phyloP scores from a whole-genome alignment of 768 basidiomycete species.

The Mycena galericulata region DNA sequence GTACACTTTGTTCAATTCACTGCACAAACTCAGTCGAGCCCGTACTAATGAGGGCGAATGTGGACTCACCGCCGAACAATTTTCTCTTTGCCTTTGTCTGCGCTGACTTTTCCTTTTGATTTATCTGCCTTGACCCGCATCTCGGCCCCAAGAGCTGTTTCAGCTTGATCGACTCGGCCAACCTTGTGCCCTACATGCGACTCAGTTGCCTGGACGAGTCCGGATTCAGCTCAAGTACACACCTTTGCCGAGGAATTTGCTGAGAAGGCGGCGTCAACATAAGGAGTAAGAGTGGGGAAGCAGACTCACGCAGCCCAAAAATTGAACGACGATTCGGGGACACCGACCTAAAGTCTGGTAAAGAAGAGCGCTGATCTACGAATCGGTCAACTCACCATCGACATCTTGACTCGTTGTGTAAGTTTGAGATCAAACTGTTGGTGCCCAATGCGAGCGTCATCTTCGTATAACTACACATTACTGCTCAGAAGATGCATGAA shows the following conservation, averaged over 20 bases:
- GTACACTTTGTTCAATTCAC: slow-evolving; percentile 94
- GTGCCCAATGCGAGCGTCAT: slow-evolving; percentile 94
- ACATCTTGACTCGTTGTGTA: slow-evolving; percentile 96
- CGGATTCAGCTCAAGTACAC: background rate
- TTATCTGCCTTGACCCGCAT: slow-evolving; percentile 90
- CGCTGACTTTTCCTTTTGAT: slow-evolving; percentile 65
- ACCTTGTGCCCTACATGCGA: slow-evolving; percentile 82
- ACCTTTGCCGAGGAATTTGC: slow-evolving; percentile 89
- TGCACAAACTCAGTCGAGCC: slow-evolving; percentile 41
- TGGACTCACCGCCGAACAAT: slow-evolving; percentile 83
- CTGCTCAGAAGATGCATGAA: slow-evolving; percentile 2
- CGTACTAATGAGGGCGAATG: background rate
- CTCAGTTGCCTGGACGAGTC: background rate
- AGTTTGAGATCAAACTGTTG: slow-evolving; percentile 95
- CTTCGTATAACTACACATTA: slow-evolving; percentile 81
- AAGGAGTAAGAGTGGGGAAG: background rate
- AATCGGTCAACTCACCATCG: slow-evolving; percentile 73
- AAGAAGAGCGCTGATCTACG: background rate
- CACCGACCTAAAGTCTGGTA: slow-evolving; percentile 75
- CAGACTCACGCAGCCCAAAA: slow-evolving; percentile 87
- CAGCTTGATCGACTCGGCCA: slow-evolving; percentile 95
- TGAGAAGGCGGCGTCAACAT: slow-evolving; percentile 39
- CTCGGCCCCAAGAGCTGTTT: slow-evolving; percentile 97
- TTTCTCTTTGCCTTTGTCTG: slow-evolving; percentile 79
- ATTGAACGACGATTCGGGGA: slow-evolving; percentile 94